Conservation (phyloP, 495 filamentous ascomycete genomes). For the Aspergillus mulundensis region DNA sequence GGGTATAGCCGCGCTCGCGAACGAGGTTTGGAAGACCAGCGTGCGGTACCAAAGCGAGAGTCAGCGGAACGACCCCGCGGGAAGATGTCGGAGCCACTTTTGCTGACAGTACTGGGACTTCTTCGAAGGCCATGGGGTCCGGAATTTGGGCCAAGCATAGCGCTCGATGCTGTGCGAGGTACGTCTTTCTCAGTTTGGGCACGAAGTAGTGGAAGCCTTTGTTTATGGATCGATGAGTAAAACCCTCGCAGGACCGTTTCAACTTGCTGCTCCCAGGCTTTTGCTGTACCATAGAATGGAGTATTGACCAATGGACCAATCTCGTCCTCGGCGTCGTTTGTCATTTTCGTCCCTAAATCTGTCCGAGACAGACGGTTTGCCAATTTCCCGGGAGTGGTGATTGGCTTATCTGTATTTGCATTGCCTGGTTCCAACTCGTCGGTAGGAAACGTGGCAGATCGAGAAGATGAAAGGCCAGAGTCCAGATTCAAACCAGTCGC, state of each 20-base stretch:
- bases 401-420: conserved; percentile 19
- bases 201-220: conserved; percentile 79
- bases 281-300: conserved; percentile 71
- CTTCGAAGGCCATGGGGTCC: conserved; percentile 61
- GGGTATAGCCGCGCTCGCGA: conserved; percentile 78
- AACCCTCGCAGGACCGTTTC: conserved; percentile 89
- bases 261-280: conserved; percentile 84
- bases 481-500: conserved; percentile 18
- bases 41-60: conserved; percentile 57
- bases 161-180: conserved; percentile 36
- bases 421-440: conserved; percentile 17
- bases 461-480: conserved; percentile 17
- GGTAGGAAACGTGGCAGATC: conserved; percentile 24
- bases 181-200: conserved; percentile 46
- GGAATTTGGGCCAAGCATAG: conserved; percentile 42
- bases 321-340: conserved; percentile 28
- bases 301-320: conserved; percentile 67
- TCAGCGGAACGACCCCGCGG: conserved; percentile 71
- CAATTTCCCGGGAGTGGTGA: conserved; percentile 18
- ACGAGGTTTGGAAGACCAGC: conserved; percentile 82
- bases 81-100: conserved; percentile 71
- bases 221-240: conserved; percentile 81
- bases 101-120: conserved; percentile 86
- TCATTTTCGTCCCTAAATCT: conserved; percentile 28
- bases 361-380: conserved; percentile 24